Percentiles rank a stretch among this genome's conserved stretches.
Conservation (phyloP, 2,329 filamentous ascomycete species). For the Parascedosporium putredinis region DNA sequence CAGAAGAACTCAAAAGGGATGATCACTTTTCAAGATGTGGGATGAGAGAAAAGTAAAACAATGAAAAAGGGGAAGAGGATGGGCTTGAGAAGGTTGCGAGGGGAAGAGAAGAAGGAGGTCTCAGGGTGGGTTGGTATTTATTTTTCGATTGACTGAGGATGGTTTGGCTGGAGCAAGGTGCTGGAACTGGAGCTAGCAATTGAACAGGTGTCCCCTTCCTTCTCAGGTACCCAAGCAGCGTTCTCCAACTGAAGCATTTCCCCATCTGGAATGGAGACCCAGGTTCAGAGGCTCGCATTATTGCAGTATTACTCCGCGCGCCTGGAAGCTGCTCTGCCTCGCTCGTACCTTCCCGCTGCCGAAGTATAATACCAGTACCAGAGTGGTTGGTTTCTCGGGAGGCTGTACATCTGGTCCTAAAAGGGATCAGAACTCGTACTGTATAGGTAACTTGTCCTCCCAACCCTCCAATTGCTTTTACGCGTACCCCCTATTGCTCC, state of each 20-base stretch:
- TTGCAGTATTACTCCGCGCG: neutral
- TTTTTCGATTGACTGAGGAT: conserved; percentile 13
- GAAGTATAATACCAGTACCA: neutral
- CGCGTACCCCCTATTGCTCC: too few species aligned
- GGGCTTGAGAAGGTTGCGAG: conserved; percentile 13
- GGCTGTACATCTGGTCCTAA: neutral
- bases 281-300: neutral
- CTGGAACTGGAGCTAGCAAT: conserved; percentile 20
- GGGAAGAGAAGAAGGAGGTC: conserved; percentile 14
- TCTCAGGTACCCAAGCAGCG: neutral
- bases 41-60: conserved; percentile 7
- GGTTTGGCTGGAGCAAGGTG: conserved; percentile 11
- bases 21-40: neutral
- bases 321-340: neutral
- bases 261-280: conserved; percentile 1
- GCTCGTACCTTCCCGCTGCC: neutral
- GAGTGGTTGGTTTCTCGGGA: neutral
- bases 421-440: neutral
- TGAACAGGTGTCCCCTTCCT: conserved; percentile 35
- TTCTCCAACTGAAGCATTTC: neutral
- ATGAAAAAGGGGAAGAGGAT: conserved; percentile 10
- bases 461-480: too few species aligned
- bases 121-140: conserved; percentile 23
- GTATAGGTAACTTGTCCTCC: too few species aligned
- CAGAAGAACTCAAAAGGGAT: conserved; percentile 7